Base-by-base conservation (phyloP, 495 filamentous ascomycete genomes). In the Articulospora tetracladia region DNA sequence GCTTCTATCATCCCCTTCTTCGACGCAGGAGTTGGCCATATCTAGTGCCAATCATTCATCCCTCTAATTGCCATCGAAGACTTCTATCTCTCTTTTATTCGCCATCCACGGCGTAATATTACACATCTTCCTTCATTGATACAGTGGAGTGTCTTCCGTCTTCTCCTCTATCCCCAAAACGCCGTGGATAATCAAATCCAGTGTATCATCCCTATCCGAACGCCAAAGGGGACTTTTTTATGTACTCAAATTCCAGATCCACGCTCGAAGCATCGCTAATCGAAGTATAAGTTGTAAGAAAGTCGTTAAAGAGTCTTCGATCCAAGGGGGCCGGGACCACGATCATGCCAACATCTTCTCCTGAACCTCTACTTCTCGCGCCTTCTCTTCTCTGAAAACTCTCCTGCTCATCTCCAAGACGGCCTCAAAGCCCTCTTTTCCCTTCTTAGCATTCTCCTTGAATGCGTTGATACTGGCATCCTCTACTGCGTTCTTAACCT, bases 331-430 rank as follows among this genome's bases (percentile, higher is more conserved):
- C 12, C 17, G 15, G 15, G 8, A 19, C 30, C 50, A 30, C 20
- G 3, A 11, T 58, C 50, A 62, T 53, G 51, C 30, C 36, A 46
- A 2, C 59, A 66, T 62, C 36, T 61, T 53, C 57, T 60, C 50
- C 44, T 57, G 57, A 20, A 28, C 58, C 58, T 65, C 69, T 53
- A 70, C 59, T 32, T 57, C 56, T 10, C 53, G 64, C 6, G 65
- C 49, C 65, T 83, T 84, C 76, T 96, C 91, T 76, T 98, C 91
- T 49, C 90, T 83, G 65, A 97, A 98, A 22, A 93, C 95, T 62
- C 89, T 83, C 60, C 93, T 79, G 74, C 90, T 95, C 90, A 96
- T 96, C 68, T 90, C 91, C 24, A 98, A 80, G 34, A 98, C 94
- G 49, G 86, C 83, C 71, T 98, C 94, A 68, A 98, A 98, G 0